Base-by-base conservation (phyloP, 2,329 filamentous ascomycete genomes). In the Setomelanomma holmii region DNA sequence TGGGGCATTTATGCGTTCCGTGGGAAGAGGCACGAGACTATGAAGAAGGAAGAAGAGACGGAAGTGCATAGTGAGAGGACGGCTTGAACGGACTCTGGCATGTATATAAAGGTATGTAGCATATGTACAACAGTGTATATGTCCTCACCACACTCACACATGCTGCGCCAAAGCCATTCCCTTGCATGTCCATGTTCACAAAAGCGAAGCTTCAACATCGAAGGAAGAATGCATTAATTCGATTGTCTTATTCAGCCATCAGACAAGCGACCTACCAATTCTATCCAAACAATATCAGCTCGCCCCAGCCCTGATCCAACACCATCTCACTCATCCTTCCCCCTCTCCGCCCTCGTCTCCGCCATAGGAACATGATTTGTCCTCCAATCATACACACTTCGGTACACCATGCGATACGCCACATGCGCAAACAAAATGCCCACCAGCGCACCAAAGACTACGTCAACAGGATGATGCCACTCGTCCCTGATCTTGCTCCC, bases 1-100 rank as follows among this genome's bases (percentile, higher is more conserved):
- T 99, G 92, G 91, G 95, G 95, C 10, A 81, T 96, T 1, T 99
- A 96, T 91, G 92, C 89, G 12, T 99, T 99, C 80, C 86, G 95
- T 77, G 95, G 95, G 65, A 99, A 99, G 86, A 89, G 93, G 86
- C 97, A 90, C 60, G 88, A 90, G 76, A 82, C 88, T 23, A 84
- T 82, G 4, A 82, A 74, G 43, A 86, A 82, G 69, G 79, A 83
- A 8, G 65, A 64, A 27, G 66, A 68, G n/a, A 51, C 49, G 4
- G 72, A 74, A 48, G 70, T 68, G 48, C 64, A 72, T 54, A 71
- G 68, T 20, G 68, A 74, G 11, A 51, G 71, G 39, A 74, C 71
- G 4, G 65, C 60, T 19, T 72, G 14, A 30, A 6, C 2, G 14
- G 10, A 30, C 14, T 14, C 10, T 14, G 5, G 3, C 10, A 10